phyloP scores from a whole-genome alignment of 352 stramenopile species.

The Globisporangium abappressorium region DNA sequence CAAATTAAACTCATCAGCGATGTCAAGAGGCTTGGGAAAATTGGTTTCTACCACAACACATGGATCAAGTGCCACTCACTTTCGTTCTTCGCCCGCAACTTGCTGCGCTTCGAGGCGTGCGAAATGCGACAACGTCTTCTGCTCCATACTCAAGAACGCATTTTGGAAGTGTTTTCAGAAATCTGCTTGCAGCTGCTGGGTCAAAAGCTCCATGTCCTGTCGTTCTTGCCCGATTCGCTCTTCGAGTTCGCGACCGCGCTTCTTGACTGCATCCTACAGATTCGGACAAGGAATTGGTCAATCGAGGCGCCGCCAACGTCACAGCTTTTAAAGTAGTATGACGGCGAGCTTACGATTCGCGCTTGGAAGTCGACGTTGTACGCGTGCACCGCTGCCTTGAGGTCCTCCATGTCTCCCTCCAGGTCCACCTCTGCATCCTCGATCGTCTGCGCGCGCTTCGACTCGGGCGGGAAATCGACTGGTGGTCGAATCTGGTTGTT shows the following conservation, averaged over 20 bases:
- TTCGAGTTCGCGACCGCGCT: constrained; percentile 51
- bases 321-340: not conserved
- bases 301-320: not conserved
- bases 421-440: constrained; percentile 72
- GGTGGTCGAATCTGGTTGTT: constrained; percentile 47
- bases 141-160: constrained; percentile 50
- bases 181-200: constrained; percentile 40
- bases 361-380: constrained; percentile 85
- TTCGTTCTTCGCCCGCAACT: constrained; percentile 43
- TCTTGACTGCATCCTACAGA: constrained; percentile 64
- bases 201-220: constrained; percentile 56
- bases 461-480: constrained; percentile 63
- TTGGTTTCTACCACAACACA: not conserved
- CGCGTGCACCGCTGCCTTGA: constrained; percentile 71
- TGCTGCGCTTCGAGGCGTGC: constrained; percentile 49
- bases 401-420: constrained; percentile 77
- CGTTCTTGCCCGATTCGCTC: constrained; percentile 46
- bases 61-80: constrained; percentile 23
- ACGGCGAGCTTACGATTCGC: constrained; percentile 52
- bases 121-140: constrained; percentile 62
- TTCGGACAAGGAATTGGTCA: not conserved
- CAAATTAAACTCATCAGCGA: not conserved
- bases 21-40: not conserved
- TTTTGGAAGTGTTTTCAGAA: constrained; percentile 52
- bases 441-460: constrained; percentile 69